Percentiles rank a stretch among this genome's conserved stretches.
phyloP scores from a whole-genome alignment of 768 basidiomycete genomes.

The Lyophyllum atratum region DNA sequence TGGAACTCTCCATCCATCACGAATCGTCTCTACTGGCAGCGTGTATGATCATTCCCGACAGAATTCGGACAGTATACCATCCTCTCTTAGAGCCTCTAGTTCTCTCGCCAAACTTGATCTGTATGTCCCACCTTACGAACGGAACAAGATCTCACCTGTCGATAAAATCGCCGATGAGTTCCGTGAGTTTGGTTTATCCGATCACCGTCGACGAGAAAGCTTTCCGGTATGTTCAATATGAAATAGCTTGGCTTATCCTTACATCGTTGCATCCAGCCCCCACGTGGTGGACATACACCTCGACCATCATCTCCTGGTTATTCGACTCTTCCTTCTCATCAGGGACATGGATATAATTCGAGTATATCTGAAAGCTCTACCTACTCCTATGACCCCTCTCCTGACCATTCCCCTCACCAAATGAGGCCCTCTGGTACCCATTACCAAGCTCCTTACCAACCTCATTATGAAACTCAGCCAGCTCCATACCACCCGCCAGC shows the following conservation, averaged over 20 bases:
- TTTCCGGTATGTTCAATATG: slow-evolving; percentile 49
- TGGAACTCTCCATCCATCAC: slow-evolving; percentile 28
- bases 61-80: slow-evolving; percentile 55
- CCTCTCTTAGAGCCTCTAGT: slow-evolving; percentile 61
- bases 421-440: slow-evolving; percentile 25
- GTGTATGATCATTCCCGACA: slow-evolving; percentile 38
- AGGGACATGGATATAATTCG: slow-evolving; percentile 42
- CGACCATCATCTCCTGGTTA: slow-evolving; percentile 36
- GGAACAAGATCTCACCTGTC: slow-evolving; percentile 41
- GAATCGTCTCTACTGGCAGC: slow-evolving; percentile 34
- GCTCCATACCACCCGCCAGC: slow-evolving; percentile 36
- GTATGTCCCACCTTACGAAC: slow-evolving; percentile 77
- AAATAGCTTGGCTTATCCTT: background rate
- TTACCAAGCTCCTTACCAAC: slow-evolving; percentile 42
- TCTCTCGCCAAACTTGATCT: slow-evolving; percentile 65
- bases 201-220: slow-evolving; percentile 54
- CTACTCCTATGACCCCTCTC: slow-evolving; percentile 45
- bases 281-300: slow-evolving; percentile 35
- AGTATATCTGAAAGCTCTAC: slow-evolving; percentile 31
- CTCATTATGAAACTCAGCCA: slow-evolving; percentile 35
- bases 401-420: slow-evolving; percentile 32
- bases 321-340: slow-evolving; percentile 33
- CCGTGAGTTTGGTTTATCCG: slow-evolving; percentile 60
- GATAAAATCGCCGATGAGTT: slow-evolving; percentile 67
- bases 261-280: slow-evolving; percentile 28